Evolutionary conservation across 306 rosid genomes (phyloP).

Genomic region (Hippophae rhamnoides): DNA sequence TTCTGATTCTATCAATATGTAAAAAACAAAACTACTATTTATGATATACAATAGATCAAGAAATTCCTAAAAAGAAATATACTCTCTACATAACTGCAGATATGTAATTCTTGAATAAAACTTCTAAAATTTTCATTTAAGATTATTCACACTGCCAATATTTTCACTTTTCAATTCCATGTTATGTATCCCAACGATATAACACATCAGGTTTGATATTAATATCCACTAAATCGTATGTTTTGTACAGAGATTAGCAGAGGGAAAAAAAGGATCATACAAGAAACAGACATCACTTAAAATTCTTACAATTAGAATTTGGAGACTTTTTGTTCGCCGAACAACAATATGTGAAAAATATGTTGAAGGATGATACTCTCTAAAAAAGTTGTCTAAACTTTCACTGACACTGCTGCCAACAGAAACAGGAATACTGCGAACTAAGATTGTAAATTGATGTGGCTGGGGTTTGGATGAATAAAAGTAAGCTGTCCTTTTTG

Average conservation of each 20-base stretch:
- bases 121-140: no score
- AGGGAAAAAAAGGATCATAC: constrained; percentile 16
- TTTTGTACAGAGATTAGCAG: neutral
- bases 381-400: constrained; percentile 56
- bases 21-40: no score
- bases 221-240: neutral
- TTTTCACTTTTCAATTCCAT: no score
- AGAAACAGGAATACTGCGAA: constrained; percentile 59
- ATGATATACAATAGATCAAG: no score
- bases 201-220: no score
- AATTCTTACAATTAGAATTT: constrained; percentile 53
- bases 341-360: constrained; percentile 72
- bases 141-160: no score
- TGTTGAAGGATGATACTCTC: constrained; percentile 59
- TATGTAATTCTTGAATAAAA: no score
- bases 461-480: constrained; percentile 75
- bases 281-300: constrained; percentile 11
- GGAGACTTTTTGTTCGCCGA: constrained; percentile 50
- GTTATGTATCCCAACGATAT: no score
- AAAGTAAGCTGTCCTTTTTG: constrained; percentile 64
- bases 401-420: constrained; percentile 43
- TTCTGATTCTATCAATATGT: no score
- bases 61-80: no score
- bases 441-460: constrained; percentile 82
- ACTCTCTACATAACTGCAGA: no score